Conservation (phyloP, 106 monocot genomes). For the Xerophyta viscosa region DNA sequence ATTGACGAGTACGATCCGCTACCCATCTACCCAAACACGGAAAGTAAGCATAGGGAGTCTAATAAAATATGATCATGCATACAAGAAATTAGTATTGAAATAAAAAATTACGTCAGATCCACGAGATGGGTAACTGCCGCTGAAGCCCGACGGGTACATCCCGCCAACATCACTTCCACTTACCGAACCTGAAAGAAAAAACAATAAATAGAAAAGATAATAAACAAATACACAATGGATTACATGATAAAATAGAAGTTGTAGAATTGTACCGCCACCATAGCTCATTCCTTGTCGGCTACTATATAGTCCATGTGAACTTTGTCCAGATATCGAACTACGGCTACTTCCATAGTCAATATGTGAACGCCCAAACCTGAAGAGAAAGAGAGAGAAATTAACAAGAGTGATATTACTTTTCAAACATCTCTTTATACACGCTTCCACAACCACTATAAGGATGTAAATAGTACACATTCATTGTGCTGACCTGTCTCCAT, state of each 20-base stretch:
- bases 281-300: constrained; percentile 68
- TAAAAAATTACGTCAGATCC: constrained; percentile 69
- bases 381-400: too few relatives aligned
- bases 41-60: neutral
- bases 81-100: constrained; percentile 14
- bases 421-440: too few relatives aligned
- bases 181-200: constrained; percentile 35
- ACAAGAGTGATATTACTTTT: too few relatives aligned
- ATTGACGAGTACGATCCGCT: constrained; percentile 65
- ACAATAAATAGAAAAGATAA: neutral
- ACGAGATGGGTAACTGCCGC: constrained; percentile 48
- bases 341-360: constrained; percentile 58
- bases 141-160: constrained; percentile 80
- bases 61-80: neutral
- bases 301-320: constrained; percentile 44
- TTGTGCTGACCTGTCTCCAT: constrained; percentile 55
- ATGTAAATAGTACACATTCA: too few relatives aligned
- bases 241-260: too few relatives aligned
- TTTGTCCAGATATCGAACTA: constrained; percentile 40
- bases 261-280: constrained; percentile 22
- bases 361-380: constrained; percentile 59
- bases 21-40: constrained; percentile 46
- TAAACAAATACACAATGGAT: too few relatives aligned
- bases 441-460: too few relatives aligned
- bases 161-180: constrained; percentile 61